Percentiles rank a stretch among this genome's conserved stretches.
Evolutionary conservation across 1,284 basidiomycete genomes (phyloP).

Genomic region (Austroboletus novae-zelandiae): DNA sequence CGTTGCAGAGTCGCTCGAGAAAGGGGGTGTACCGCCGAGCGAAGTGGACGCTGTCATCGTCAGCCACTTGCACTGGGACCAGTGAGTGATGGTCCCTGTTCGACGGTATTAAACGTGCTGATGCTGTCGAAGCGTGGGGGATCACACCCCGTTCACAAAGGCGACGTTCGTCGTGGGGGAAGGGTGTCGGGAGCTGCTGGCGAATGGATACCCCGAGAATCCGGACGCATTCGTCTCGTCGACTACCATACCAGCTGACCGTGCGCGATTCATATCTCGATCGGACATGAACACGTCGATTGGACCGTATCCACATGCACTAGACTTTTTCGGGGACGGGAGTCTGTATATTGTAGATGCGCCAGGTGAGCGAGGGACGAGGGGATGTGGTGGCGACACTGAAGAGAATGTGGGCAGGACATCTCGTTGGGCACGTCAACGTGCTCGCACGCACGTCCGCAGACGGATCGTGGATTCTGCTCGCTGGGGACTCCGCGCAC

Average conservation of each 20-base stretch:
- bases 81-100: slow-evolving; percentile 26
- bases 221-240: slow-evolving; percentile 33
- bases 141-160: slow-evolving; percentile 44
- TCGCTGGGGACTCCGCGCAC: slow-evolving; percentile 56
- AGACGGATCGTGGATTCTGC: slow-evolving; percentile 56
- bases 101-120: slow-evolving; percentile 7
- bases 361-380: slow-evolving; percentile 25
- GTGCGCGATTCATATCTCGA: slow-evolving; percentile 38
- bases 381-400: neutral
- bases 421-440: slow-evolving; percentile 37
- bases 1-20: slow-evolving; percentile 46
- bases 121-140: slow-evolving; percentile 35
- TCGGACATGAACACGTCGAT: slow-evolving; percentile 37
- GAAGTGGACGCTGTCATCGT: slow-evolving; percentile 46
- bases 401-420: slow-evolving; percentile 11
- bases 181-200: slow-evolving; percentile 34
- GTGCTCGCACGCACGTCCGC: slow-evolving; percentile 53
- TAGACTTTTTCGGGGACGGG: slow-evolving; percentile 58
- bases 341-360: slow-evolving; percentile 56
- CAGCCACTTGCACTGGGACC: slow-evolving; percentile 49
- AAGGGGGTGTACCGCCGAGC: slow-evolving; percentile 43
- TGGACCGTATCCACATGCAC: slow-evolving; percentile 49
- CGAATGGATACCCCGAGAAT: slow-evolving; percentile 42
- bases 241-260: slow-evolving; percentile 41
- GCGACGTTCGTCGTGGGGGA: slow-evolving; percentile 47